Evolutionary conservation across 208 protist genomes (phyloP).

Genomic region (Trypanosomatidae sp.): DNA sequence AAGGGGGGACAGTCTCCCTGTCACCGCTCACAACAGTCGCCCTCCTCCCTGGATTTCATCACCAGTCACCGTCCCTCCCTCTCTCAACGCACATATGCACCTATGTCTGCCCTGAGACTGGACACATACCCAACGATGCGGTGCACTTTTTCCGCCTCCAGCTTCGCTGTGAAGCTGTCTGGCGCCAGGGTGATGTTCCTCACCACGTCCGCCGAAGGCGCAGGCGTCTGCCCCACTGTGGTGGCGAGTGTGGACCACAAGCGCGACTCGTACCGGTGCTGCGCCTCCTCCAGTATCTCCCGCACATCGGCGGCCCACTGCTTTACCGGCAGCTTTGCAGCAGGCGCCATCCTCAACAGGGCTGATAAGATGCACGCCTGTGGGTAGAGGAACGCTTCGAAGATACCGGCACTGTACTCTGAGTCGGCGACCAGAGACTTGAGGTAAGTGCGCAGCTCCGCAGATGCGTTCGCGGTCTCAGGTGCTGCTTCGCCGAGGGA

Average conservation of each 20-base stretch:
- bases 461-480: conserved; percentile 13
- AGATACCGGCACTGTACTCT: conserved; percentile 23
- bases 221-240: conserved; percentile 1
- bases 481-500: conserved; percentile 24
- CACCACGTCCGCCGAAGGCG: conserved; percentile 4
- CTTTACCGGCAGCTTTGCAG: conserved; percentile 45
- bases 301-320: conserved; percentile 48
- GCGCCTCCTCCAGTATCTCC: conserved; percentile 30
- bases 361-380: conserved; percentile 58
- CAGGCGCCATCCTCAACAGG: conserved; percentile 48
- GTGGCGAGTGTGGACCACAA: conserved; percentile 23
- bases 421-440: conserved; percentile 25
- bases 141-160: conserved; percentile 25
- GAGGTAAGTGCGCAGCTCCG: conserved; percentile 28
- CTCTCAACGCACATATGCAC: conserved; percentile 2
- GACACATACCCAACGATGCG: conserved; percentile 23
- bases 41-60: background rate
- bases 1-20: background rate
- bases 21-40: background rate
- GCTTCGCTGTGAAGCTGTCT: conserved; percentile 28
- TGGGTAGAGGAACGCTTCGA: conserved; percentile 66
- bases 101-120: conserved; percentile 18
- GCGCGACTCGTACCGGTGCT: conserved; percentile 31
- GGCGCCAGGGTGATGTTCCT: conserved; percentile 9
- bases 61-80: background rate